These are phyloP conservation scores for Artemisia tridentata DNA, from an alignment of 129 eudicot genomes.

Conservation along the genomic window DNA sequence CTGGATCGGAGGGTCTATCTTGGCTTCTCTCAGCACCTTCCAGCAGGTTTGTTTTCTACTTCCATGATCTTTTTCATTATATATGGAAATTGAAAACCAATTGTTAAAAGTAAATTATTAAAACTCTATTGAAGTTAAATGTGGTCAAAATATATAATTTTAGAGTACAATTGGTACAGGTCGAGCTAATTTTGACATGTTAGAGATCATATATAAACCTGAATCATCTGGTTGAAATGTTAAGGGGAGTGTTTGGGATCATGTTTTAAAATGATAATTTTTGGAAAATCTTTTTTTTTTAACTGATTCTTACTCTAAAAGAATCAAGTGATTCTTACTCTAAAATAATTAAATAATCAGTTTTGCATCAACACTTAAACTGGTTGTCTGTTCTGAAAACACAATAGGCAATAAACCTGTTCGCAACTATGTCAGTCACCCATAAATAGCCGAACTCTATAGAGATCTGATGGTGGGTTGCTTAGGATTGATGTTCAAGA, in stretches of 20 bases:
- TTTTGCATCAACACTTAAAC: no score
- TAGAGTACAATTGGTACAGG: no score
- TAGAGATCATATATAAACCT: background rate
- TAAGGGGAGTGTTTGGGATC: background rate
- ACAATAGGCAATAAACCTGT: no score
- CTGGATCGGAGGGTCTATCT: slow-evolving; percentile 77
- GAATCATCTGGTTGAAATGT: background rate
- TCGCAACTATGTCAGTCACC: no score
- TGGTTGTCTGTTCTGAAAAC: no score
- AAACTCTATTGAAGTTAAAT: background rate
- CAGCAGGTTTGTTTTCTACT: slow-evolving; percentile 47
- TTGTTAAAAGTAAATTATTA: background rate
- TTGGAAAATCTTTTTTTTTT: no score
- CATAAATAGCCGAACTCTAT: no score
- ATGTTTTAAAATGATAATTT: no score
- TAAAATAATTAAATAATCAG: no score
- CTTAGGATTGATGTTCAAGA: background rate
- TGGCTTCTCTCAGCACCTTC: slow-evolving; percentile 63
- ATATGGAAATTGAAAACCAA: background rate
- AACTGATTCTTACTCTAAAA: no score
- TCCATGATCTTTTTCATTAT: background rate
- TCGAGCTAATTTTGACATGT: background rate
- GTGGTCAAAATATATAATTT: background rate
- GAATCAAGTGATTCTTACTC: no score
- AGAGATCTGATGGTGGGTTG: no score